Evolutionary conservation across 768 basidiomycete species (phyloP).

Genomic region (Pleurotus pulmonarius): DNA sequence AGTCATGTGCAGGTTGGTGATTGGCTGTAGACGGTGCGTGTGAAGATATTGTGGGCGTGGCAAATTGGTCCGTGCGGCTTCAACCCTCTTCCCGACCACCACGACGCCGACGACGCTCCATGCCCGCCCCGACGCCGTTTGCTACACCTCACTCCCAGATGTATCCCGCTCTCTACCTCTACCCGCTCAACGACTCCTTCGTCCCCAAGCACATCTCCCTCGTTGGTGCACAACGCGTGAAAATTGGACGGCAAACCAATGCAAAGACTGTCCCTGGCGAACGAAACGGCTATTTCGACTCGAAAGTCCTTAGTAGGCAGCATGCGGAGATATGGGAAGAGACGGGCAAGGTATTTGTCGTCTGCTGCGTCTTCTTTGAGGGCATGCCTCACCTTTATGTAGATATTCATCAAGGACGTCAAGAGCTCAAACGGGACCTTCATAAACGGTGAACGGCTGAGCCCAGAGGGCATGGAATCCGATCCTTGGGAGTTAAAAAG

Average conservation of each 20-base stretch:
- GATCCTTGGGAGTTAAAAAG: constrained; percentile 92
- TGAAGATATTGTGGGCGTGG: no score
- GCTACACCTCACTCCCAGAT: constrained; percentile 16
- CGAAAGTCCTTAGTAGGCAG: constrained; percentile 87
- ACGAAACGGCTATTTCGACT: constrained; percentile 96
- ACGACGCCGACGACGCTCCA: constrained; percentile 8
- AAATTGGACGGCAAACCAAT: constrained; percentile 96
- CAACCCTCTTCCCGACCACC: no score
- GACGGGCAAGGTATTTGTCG: constrained; percentile 62
- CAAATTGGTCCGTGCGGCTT: no score
- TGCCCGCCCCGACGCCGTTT: constrained; percentile 22
- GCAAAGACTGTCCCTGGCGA: constrained; percentile 91
- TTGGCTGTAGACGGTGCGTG: neutral
- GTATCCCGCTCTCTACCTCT: constrained; percentile 61
- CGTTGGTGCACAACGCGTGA: constrained; percentile 59
- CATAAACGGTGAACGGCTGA: constrained; percentile 92
- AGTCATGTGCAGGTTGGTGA: no score
- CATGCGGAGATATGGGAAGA: constrained; percentile 99
- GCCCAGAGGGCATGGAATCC: constrained; percentile 84
- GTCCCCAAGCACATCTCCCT: constrained; percentile 93
- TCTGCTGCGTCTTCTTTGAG: no score
- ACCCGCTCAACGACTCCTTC: constrained; percentile 93
- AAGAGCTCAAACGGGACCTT: constrained; percentile 98
- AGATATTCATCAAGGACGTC: constrained; percentile 99
- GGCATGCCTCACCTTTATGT: constrained; percentile 6